Conservation (phyloP, 768 basidiomycete genomes). For the Boletus huronensis region DNA sequence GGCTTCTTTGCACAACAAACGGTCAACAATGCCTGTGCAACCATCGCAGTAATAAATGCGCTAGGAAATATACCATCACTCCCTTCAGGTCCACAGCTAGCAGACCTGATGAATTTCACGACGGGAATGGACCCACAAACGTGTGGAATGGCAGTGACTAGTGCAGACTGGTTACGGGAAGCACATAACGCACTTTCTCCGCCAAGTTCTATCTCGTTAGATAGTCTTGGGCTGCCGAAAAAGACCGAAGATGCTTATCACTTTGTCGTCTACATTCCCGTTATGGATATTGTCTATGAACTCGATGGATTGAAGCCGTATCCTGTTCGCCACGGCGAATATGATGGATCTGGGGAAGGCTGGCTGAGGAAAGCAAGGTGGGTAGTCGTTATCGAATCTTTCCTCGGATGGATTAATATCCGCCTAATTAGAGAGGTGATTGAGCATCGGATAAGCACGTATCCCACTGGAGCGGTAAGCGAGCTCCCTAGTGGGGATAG, state of each 20-base stretch:
- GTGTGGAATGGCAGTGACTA: constrained; percentile 77
- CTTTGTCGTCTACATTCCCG: constrained; percentile 90
- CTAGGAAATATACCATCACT: constrained; percentile 76
- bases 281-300: constrained; percentile 83
- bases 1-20: constrained; percentile 94
- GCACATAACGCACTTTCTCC: constrained; percentile 94
- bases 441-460: constrained; percentile 83
- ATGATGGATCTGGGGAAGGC: constrained; percentile 64
- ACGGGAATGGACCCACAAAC: constrained; percentile 85
- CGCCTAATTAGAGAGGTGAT: constrained; percentile 64
- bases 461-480: constrained; percentile 82
- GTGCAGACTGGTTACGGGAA: constrained; percentile 73
- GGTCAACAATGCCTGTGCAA: constrained; percentile 96
- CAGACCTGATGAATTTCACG: constrained; percentile 73
- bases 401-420: constrained; percentile 17
- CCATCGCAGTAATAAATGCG: constrained; percentile 90
- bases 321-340: constrained; percentile 79
- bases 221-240: constrained; percentile 71
- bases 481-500: constrained; percentile 12
- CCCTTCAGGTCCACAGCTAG: constrained; percentile 60
- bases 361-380: constrained; percentile 83
- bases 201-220: constrained; percentile 82
- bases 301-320: constrained; percentile 83
- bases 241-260: constrained; percentile 88
- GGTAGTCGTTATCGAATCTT: constrained; percentile 13